Base-by-base conservation (phyloP, 2,329 filamentous ascomycete species). In the Penicillium sp. region DNA sequence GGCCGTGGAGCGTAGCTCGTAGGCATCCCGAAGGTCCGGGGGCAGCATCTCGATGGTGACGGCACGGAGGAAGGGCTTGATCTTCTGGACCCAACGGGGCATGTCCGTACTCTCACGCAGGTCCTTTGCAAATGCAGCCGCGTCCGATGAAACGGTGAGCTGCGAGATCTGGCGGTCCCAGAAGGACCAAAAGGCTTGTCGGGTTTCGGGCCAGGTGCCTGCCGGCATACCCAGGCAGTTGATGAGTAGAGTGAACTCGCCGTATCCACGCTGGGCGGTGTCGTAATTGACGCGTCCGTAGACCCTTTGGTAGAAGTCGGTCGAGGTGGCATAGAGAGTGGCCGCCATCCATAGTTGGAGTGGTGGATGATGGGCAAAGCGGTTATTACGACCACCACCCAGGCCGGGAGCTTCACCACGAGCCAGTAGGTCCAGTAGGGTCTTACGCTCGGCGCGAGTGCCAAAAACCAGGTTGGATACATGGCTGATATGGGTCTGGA, bases 221-320 rank as follows among this genome's bases (percentile, higher is more conserved):
- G 55, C n/a, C 0, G 65, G 61, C 6, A 69, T 43, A 12, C 59
- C 59, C 9, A 70, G 58, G 13, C 56, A 57, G 39, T 57, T 51
- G 39, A 67, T 52, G 12, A 70, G 46, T 13, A 65, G 42, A 4
- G 61, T 52, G 44, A 66, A 69, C 47, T 70, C 67, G 27, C 45
- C 39, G 40, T 68, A 70, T 3, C 58, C 64, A 6, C 55, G 60
- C 31, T 69, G 59, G 4, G 67, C 66, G 1, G 63, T 66, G 15
- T 61, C 52, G 37, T 64, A 63, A 43, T 63, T 60, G 15, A 69
- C 60, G 18, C 59, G 57, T 3, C 66, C 65, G 37, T 69, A 68
- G 44, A 69, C 61, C 9, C 67, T 65, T 55, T 70, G 67, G 51
- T 69, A 70, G 52, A 68, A 62, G 43, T 69, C 67, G 5, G 66